These are phyloP conservation scores for Populus hybrid DNA, from an alignment of 441 rosid species.

Conservation along the genomic window DNA sequence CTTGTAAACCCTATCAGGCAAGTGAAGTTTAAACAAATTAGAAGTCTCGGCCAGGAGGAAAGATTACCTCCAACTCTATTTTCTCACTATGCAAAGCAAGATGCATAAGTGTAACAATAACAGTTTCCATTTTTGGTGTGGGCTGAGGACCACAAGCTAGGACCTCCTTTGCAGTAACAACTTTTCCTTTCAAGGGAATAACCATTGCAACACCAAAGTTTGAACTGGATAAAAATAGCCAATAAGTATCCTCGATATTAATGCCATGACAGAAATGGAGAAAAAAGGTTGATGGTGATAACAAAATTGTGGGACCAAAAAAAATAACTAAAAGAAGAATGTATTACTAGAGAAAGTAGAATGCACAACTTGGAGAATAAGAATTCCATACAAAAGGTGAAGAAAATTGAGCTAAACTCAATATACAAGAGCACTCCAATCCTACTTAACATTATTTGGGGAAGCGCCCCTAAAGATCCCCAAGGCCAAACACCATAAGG, in stretches of 20 bases:
- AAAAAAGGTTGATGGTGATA: not conserved
- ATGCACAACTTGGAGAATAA: not conserved
- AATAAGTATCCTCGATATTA: not conserved
- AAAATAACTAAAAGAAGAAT: not conserved
- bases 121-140: constrained; percentile 66
- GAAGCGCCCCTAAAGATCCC: not conserved
- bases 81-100: constrained; percentile 89
- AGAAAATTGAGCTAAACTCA: not conserved
- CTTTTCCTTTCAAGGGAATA: constrained; percentile 60
- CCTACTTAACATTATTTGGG: not conserved
- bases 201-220: constrained; percentile 78
- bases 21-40: not conserved
- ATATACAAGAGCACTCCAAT: not conserved
- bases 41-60: not conserved
- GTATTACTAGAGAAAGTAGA: not conserved
- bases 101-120: constrained; percentile 83
- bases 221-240: constrained; percentile 44
- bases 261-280: not conserved
- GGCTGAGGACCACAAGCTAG: constrained; percentile 83
- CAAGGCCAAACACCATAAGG: not conserved
- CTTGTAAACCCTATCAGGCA: not conserved
- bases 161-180: constrained; percentile 74
- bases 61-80: constrained; percentile 83
- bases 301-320: not conserved
- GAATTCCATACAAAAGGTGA: not conserved